A percentile compares a stretch with the other conserved stretches of the same genome.
phyloP scores from a whole-genome alignment of 331 rosid genomes.

The Quercus lobata region DNA sequence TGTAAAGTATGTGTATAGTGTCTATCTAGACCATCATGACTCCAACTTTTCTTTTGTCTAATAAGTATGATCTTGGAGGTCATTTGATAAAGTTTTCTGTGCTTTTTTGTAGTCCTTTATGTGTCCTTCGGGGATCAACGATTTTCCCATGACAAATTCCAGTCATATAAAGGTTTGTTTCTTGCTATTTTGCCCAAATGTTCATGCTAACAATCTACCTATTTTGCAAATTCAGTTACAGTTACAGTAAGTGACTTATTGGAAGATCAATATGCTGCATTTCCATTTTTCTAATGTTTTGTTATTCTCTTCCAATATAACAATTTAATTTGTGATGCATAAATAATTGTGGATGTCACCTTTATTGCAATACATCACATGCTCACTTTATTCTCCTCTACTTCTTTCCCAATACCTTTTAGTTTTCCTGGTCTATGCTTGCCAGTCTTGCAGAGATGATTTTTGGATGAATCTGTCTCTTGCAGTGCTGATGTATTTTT shows the following conservation, averaged over 20 bases:
- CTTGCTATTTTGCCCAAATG: neutral
- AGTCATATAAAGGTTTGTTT: conserved; percentile 76
- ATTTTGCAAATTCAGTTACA: neutral
- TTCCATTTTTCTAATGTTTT: neutral
- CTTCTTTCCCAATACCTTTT: neutral
- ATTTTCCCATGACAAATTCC: conserved; percentile 87
- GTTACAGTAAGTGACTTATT: neutral
- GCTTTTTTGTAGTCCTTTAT: conserved; percentile 73
- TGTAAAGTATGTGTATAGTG: neutral
- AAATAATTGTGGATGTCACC: neutral
- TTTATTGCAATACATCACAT: neutral
- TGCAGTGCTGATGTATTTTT: conserved; percentile 6
- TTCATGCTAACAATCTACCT: neutral
- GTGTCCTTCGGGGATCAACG: conserved; percentile 97
- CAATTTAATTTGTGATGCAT: neutral
- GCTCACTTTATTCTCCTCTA: neutral
- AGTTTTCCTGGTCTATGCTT: neutral
- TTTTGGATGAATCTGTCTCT: conserved; percentile 9
- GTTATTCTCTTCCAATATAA: neutral
- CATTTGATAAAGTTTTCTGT: conserved; percentile 10
- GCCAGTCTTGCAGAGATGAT: neutral
- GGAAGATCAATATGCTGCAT: neutral
- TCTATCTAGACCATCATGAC: neutral
- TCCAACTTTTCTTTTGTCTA: neutral
- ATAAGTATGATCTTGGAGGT: neutral